Evolutionary conservation across 129 eudicot genomes (phyloP).

Genomic region (Scalesia atractyloides): DNA sequence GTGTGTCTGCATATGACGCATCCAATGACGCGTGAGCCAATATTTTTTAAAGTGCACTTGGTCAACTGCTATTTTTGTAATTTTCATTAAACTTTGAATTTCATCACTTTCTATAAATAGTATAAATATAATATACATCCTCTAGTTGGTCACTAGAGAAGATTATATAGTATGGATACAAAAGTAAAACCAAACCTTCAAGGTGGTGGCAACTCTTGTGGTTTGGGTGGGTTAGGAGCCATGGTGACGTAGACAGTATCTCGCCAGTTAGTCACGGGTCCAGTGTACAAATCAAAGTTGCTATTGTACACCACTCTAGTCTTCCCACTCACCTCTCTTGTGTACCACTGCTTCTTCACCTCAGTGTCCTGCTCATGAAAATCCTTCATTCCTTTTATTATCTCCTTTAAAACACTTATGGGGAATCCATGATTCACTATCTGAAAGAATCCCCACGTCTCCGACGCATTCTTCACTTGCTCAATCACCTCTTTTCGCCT

Average conservation of each 20-base stretch:
- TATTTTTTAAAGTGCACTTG: too few species aligned
- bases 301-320: constrained; percentile 29
- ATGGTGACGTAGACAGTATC: constrained; percentile 36
- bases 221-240: constrained; percentile 48
- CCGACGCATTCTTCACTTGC: constrained; percentile 32
- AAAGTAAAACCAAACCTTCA: constrained; percentile 31
- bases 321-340: constrained; percentile 29
- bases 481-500: constrained; percentile 8
- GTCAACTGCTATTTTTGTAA: too few species aligned
- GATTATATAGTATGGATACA: too few species aligned
- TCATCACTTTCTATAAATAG: too few species aligned
- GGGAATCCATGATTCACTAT: constrained; percentile 49
- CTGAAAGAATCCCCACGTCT: constrained; percentile 52
- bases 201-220: constrained; percentile 40
- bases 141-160: too few species aligned
- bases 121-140: too few species aligned
- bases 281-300: constrained; percentile 46
- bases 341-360: constrained; percentile 39
- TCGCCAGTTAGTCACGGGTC: constrained; percentile 48
- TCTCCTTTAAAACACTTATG: constrained; percentile 26
- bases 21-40: too few species aligned
- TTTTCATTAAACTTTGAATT: too few species aligned
- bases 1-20: too few species aligned
- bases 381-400: constrained; percentile 25
- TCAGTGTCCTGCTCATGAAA: constrained; percentile 40